phyloP scores from a whole-genome alignment of 139 green algal genomes.

The Chlamydomonas sphaeroides region DNA sequence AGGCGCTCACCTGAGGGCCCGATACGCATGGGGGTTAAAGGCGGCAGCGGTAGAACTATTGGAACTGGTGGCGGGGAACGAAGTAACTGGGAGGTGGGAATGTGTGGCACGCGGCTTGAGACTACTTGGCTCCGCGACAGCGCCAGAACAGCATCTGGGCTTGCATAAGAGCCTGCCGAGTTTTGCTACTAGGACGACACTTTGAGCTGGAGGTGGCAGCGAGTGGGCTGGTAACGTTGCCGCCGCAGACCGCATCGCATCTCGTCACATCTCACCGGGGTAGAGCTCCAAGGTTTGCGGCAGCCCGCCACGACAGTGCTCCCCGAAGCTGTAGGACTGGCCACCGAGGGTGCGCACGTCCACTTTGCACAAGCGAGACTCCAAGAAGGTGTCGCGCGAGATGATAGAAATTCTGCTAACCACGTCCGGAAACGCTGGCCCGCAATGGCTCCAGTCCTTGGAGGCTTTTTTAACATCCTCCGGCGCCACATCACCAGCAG shows the following conservation, averaged over 20 bases:
- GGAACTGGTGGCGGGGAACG: no score
- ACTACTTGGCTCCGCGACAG: no score
- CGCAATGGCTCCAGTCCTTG: background rate
- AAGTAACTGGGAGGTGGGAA: no score
- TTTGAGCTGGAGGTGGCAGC: no score
- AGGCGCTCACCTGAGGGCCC: conserved; percentile 1
- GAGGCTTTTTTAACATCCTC: background rate
- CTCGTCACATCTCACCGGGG: background rate
- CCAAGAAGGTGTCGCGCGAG: background rate
- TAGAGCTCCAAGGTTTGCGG: background rate
- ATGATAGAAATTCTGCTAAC: background rate
- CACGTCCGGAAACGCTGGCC: background rate
- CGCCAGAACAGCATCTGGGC: no score
- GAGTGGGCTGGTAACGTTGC: no score
- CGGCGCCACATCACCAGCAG: background rate
- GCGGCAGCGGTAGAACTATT: no score
- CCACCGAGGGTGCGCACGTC: background rate
- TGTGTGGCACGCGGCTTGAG: no score
- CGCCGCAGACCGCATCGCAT: no score
- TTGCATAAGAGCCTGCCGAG: no score
- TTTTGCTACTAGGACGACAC: no score
- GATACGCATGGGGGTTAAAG: no score
- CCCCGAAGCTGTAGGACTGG: background rate
- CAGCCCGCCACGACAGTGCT: background rate
- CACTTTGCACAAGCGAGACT: background rate